These are phyloP conservation scores for Hypoxylon rubiginosum DNA, from an alignment of 2,329 filamentous ascomycete species.

Conservation along the genomic window DNA sequence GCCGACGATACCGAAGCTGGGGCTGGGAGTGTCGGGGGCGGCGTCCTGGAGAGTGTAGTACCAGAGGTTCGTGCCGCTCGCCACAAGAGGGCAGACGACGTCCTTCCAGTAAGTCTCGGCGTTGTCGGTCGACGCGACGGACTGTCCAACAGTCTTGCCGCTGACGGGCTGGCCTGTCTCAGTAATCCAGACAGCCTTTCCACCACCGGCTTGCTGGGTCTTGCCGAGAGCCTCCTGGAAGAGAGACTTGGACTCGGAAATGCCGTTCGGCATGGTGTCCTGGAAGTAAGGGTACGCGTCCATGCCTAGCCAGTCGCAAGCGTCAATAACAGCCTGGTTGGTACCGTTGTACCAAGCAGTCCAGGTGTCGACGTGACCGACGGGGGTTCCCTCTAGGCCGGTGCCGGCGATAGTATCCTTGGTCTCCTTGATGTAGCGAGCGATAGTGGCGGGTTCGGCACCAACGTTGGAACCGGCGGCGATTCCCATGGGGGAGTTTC, in stretches of 20 bases:
- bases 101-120: slow-evolving; percentile 85
- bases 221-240: slow-evolving; percentile 76
- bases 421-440: slow-evolving; percentile 78
- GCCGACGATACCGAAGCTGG: slow-evolving; percentile 79
- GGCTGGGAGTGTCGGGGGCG: slow-evolving; percentile 69
- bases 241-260: slow-evolving; percentile 73
- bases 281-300: slow-evolving; percentile 91
- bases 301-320: slow-evolving; percentile 83
- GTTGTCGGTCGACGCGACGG: slow-evolving; percentile 74
- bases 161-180: slow-evolving; percentile 90
- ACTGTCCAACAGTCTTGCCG: slow-evolving; percentile 73
- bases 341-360: slow-evolving; percentile 80
- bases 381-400: slow-evolving; percentile 65
- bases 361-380: slow-evolving; percentile 94
- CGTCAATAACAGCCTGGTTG: slow-evolving; percentile 78
- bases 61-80: slow-evolving; percentile 72
- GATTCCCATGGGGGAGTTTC: slow-evolving; percentile 78
- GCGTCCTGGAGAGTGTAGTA: slow-evolving; percentile 84
- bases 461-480: slow-evolving; percentile 73
- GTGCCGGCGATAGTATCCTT: slow-evolving; percentile 74
- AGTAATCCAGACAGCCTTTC: slow-evolving; percentile 86
- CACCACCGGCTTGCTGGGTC: slow-evolving; percentile 69
- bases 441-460: slow-evolving; percentile 71
- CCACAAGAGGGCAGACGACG: slow-evolving; percentile 79
- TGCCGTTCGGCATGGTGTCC: slow-evolving; percentile 73